Evolutionary conservation across 306 rosid species (phyloP), one percentile per base, ranked within the genome.

Genomic region (Potentilla sterilis): DNA sequence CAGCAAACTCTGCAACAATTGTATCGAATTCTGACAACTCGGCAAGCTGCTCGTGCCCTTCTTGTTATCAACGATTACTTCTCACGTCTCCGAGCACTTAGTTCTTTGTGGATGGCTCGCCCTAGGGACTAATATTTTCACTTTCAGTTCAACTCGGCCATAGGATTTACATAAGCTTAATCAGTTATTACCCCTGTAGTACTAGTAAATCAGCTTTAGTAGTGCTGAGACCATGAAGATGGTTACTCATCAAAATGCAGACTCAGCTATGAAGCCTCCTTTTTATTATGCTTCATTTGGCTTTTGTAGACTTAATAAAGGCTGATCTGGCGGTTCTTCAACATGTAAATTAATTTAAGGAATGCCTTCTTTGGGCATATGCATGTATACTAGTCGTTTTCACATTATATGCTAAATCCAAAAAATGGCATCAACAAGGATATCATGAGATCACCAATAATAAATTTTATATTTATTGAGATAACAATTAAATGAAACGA

Each of bases 81-180:
- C 61, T 89, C 90, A 0, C 93, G 96, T 4, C 90, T 93, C 5
- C 87, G 96, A 58, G 96, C 97, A 11, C 93, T 93, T 38, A 88
- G 96, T 84, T 91, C 98, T 6, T 74, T 93, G 48, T 93, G 98
- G 98, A 76, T 84, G 81, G 97, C 98, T 0, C 93, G 96, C 5
- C 98, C 97, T 2, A 84, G 84, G 72, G 92, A 83, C 42, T 78
- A 72, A 81, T 55, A 32, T 69, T 44, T 9, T 13, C 57, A 3
- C n/a, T 6, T 43, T 48, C 67, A 8, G 5, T 59, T 46, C 21
- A 7, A 32, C 70, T 41, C 24, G 11, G 55, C 58, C 19, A 9
- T 62, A 32, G 65, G 59, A 76, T 61, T 21, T 59, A 44, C 51
- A 32, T 13, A 13, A 19, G 42, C 69, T 65, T 46, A 46, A 22